These are phyloP conservation scores for Stylosanthes scabra DNA, from an alignment of 331 rosid genomes.

Conservation along the genomic window DNA sequence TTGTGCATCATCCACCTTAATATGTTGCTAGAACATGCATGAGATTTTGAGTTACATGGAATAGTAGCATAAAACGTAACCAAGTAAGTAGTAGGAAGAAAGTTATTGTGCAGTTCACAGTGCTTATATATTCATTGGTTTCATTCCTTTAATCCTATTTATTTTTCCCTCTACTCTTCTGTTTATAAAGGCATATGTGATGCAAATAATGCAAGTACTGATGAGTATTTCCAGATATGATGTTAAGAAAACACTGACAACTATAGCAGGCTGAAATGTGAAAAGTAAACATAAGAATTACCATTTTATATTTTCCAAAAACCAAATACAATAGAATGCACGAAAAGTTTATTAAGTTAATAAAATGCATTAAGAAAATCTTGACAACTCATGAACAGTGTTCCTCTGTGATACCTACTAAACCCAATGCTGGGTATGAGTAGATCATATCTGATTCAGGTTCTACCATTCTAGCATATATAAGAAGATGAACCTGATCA, in stretches of 20 bases:
- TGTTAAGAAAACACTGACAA: neutral
- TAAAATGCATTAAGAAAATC: constrained; percentile 23
- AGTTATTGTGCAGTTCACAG: constrained; percentile 3
- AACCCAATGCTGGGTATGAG: constrained; percentile 20
- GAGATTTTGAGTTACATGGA: constrained; percentile 31
- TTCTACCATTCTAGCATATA: constrained; percentile 10
- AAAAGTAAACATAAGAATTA: constrained; percentile 8
- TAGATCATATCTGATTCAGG: constrained; percentile 15
- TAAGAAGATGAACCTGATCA: constrained; percentile 66
- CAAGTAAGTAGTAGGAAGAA: constrained; percentile 12
- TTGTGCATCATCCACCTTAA: constrained; percentile 61
- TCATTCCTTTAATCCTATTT: constrained; percentile 6
- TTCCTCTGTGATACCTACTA: constrained; percentile 25
- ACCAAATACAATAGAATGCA: neutral
- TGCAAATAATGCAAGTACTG: neutral
- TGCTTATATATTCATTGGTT: constrained; percentile 1
- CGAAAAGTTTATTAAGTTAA: neutral
- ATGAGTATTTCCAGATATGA: constrained; percentile 14
- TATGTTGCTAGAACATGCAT: constrained; percentile 61
- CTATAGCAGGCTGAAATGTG: constrained; percentile 4
- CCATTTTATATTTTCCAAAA: constrained; percentile 12
- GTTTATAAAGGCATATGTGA: constrained; percentile 6
- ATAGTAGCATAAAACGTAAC: constrained; percentile 15
- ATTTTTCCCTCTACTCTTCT: neutral
- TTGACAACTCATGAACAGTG: constrained; percentile 13